Percentiles rank a stretch among this genome's conserved stretches.
Evolutionary conservation across 345 rosid species (phyloP).

Genomic region (Orychophragmus violaceus): DNA sequence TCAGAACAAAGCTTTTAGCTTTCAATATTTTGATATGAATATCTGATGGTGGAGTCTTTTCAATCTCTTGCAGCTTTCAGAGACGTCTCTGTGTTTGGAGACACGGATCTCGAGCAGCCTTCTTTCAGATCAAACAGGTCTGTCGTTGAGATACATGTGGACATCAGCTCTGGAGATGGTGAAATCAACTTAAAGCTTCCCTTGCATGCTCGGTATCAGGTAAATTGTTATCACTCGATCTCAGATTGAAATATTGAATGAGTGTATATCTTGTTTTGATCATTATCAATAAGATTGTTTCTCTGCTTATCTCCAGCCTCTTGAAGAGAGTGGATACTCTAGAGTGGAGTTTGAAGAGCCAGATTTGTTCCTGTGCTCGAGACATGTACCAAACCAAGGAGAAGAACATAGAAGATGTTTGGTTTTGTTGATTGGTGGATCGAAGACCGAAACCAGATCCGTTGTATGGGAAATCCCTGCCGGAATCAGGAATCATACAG

Average conservation of each 20-base stretch:
- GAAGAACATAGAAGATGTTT: constrained; percentile 33
- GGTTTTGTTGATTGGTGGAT: constrained; percentile 28
- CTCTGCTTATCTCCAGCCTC: constrained; percentile 34
- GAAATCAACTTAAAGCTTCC: constrained; percentile 56
- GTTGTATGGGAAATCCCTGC: constrained; percentile 59
- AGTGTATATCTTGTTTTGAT: neutral
- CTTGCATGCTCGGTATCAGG: constrained; percentile 78
- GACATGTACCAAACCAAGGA: constrained; percentile 23
- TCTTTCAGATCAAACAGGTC: constrained; percentile 62
- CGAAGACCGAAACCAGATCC: constrained; percentile 10
- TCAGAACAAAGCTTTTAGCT: neutral
- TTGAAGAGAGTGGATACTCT: constrained; percentile 60
- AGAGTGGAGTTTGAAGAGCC: constrained; percentile 52
- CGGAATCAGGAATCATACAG: constrained; percentile 43
- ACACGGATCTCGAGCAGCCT: constrained; percentile 78
- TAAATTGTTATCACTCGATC: constrained; percentile 2
- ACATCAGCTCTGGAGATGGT: constrained; percentile 21
- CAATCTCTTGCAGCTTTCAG: constrained; percentile 41
- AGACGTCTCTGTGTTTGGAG: constrained; percentile 70
- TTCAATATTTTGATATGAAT: neutral
- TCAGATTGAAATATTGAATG: neutral
- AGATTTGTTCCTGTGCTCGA: constrained; percentile 44
- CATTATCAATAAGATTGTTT: neutral
- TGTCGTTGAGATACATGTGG: constrained; percentile 67
- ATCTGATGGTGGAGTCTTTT: neutral